Base-by-base conservation (phyloP, 805 yeast genomes). In the Yamadazyma sp. region DNA sequence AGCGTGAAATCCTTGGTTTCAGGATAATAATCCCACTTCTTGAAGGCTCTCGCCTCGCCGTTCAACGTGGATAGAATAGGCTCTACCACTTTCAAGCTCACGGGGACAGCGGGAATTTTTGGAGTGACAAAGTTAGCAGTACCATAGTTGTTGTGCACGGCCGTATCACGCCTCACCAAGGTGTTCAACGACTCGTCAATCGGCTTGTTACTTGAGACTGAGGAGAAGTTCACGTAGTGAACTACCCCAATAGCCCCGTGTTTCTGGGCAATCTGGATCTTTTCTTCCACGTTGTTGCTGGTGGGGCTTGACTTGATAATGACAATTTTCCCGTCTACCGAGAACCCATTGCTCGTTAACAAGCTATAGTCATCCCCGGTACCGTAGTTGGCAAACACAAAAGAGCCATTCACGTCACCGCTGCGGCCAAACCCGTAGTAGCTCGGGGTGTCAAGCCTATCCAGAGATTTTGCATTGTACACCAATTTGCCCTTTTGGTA, bases 321-420 rank as follows among this genome's bases (percentile, higher is more conserved):
- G 11, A 57, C 65, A 21, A 65, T 55, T 36, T 56, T 61, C 12
- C 48, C 55, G 5, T 35, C 32, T 1, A 59, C 43, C 13, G 41
- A 37, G 12, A 59, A 43, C 1, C 49, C 49, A 22, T 55, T 42
- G 8, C 48, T 38, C 9, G 29, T 14, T 19, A 67, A 40, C 3
- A 47, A 27, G 4, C 39, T 42, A 32, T 54, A 63, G 37, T 68
- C 73, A 1, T 48, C 50, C 1, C 44, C 41, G 2, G 48, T 34
- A 3, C 70, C 73, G n/a, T 50, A 45, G 37, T 62, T 59, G 6
- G 50, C 67, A 48, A 35, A 62, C 2, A 66, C 38, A 43, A 50
- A 64, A 9, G 45, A 48, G 1, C 51, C 59, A 4, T 38, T 43
- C 1, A 58, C 47, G 1, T 53, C 37, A 1, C 64, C 70, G 30